Percentiles rank a stretch among this genome's conserved stretches.
phyloP scores from a whole-genome alignment of 495 filamentous ascomycete genomes.

The Neurospora sp. region DNA sequence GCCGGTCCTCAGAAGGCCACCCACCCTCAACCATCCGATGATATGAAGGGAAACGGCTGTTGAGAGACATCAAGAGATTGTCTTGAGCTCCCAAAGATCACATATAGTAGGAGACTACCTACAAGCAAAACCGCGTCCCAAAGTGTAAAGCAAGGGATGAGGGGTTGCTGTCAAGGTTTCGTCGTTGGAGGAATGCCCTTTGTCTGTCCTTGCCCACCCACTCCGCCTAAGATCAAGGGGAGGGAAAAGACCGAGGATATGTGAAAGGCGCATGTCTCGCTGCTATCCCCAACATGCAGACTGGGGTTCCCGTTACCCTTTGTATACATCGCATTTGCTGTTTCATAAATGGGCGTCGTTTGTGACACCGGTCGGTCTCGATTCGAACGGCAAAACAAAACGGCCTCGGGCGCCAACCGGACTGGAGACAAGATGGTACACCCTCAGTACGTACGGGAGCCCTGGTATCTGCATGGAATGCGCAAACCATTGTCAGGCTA shows the following conservation, averaged over 20 bases:
- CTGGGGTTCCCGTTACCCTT: not conserved
- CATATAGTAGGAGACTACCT: not conserved
- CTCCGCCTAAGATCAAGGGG: not conserved
- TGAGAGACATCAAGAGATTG: not conserved
- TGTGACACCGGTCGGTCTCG: not conserved
- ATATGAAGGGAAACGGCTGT: not conserved
- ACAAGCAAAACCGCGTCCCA: not conserved
- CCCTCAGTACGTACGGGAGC: not conserved
- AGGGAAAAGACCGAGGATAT: not conserved
- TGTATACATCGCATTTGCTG: not conserved
- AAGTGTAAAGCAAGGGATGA: not conserved
- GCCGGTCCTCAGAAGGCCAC: not conserved
- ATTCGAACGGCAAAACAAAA: not conserved
- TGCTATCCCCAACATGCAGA: not conserved
- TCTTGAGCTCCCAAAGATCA: not conserved
- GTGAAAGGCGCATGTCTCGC: not conserved
- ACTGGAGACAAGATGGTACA: not conserved
- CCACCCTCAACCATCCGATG: not conserved
- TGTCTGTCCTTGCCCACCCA: not conserved
- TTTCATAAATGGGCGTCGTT: not conserved
- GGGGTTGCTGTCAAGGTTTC: not conserved
- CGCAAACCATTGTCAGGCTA: not conserved
- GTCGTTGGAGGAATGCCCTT: not conserved
- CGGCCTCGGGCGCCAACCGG: not conserved
- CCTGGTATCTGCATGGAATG: not conserved